Evolutionary conservation across 176 grass and related monocot species (phyloP), one percentile per base, ranked within the genome.

Genomic region (Neostapfia colusana): DNA sequence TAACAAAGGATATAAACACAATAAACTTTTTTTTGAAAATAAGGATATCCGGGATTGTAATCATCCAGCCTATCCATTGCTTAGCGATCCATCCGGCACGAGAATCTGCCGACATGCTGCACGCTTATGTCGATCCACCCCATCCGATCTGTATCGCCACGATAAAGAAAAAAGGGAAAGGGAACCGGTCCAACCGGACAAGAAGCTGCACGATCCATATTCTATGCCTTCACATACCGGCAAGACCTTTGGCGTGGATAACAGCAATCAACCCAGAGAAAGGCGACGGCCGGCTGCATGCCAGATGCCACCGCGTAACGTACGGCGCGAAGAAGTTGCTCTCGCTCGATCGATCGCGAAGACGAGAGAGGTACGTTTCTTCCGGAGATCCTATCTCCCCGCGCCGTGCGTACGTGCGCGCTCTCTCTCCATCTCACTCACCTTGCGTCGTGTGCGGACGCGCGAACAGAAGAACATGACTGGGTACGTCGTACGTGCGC

Each of bases 161-260:
- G 51, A 68, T 48, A 10, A 0, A 56, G 24, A 10, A 11, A 20
- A 41, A 42, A 69, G 0, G 63, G n/a, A n/a, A n/a, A n/a, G n/a
- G n/a, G n/a, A n/a, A n/a, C n/a, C n/a, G n/a, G n/a, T n/a, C n/a
- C n/a, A 74, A 45, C 18, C 42, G 63, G 60, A 74, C 16, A 38
- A 42, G 58, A 49, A 49, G 46, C 38, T 0, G 77, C 41, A 70
- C 66, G 25, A 15, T 73, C 10, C 25, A 35, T 80, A 18, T 42
- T 36, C 54, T 53, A 62, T 75, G 69, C 53, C 77, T 81, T 86
- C 71, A n/a, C 35, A 25, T 20, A 27, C 70, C 71, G 24, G 84
- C 71, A 75, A 75, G 70, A 13, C 36, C 42, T 75, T 63, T 43
- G 63, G 46, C 79, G 51, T 42, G 17, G 70, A 69, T 54, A n/a